phyloP scores from a whole-genome alignment of 2,329 filamentous ascomycete species.

The Arthrobotrys entomopaga region DNA sequence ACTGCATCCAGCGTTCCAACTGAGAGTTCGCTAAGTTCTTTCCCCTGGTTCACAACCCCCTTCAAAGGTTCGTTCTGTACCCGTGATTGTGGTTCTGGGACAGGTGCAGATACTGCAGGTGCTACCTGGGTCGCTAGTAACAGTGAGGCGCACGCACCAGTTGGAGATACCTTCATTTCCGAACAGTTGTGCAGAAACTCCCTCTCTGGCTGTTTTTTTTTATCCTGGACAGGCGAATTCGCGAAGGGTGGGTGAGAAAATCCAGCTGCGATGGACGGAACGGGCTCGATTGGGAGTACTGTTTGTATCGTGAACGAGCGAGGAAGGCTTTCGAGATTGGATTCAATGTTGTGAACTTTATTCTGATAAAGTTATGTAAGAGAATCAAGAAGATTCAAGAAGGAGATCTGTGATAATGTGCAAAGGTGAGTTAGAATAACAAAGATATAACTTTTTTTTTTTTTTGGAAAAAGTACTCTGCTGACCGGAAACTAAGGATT shows the following conservation, averaged over 20 bases:
- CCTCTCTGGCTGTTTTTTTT: conserved; percentile 1
- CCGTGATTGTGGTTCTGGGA: conserved; percentile 45
- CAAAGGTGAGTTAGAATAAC: conserved; percentile 8
- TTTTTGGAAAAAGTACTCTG: background rate
- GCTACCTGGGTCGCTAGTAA: conserved; percentile 36
- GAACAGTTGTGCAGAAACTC: background rate
- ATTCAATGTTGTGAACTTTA: conserved; percentile 24
- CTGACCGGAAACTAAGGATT: background rate
- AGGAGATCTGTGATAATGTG: background rate
- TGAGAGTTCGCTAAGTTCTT: conserved; percentile 35
- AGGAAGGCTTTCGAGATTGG: conserved; percentile 14
- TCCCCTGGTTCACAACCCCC: conserved; percentile 36
- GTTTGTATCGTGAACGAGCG: conserved; percentile 14
- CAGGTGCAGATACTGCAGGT: conserved; percentile 34
- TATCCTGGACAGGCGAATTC: conserved; percentile 25
- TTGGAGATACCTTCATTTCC: conserved; percentile 36
- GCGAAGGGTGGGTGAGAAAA: conserved; percentile 1
- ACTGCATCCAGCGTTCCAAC: conserved; percentile 38
- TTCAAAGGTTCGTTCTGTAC: conserved; percentile 40
- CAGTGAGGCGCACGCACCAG: conserved; percentile 34
- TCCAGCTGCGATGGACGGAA: conserved; percentile 13
- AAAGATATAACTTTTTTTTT: conserved; percentile 1
- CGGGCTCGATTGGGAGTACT: conserved; percentile 1
- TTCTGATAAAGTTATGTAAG: background rate
- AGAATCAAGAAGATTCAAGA: background rate